These are phyloP conservation scores for Hemisphaericaspora xylofermentans DNA, from an alignment of 1,139 yeast genomes.

Conservation along the genomic window DNA sequence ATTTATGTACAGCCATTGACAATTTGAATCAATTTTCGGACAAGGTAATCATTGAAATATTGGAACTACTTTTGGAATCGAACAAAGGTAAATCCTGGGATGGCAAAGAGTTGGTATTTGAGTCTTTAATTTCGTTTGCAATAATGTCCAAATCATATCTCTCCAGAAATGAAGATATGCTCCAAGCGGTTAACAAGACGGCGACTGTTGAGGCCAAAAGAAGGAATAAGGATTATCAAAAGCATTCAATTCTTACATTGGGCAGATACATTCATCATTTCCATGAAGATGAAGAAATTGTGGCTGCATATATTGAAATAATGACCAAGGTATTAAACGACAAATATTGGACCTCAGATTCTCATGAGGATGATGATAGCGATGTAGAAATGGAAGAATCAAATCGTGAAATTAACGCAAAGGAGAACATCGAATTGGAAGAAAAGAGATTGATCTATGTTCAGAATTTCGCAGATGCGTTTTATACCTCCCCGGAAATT, in stretches of 20 bases:
- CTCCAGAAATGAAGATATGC: conserved; percentile 15
- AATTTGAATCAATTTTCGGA: conserved; percentile 32
- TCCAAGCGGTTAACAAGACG: conserved; percentile 35
- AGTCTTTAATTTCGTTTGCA: conserved; percentile 64
- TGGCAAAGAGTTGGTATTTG: conserved; percentile 77
- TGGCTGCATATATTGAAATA: conserved; percentile 38
- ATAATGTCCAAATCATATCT: conserved; percentile 38
- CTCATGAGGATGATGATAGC: conserved; percentile 27
- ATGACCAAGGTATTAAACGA: conserved; percentile 36
- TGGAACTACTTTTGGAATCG: conserved; percentile 59
- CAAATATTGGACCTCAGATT: conserved; percentile 19
- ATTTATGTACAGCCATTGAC: conserved; percentile 49
- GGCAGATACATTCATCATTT: conserved; percentile 49
- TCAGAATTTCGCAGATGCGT: conserved; percentile 31
- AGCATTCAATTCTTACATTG: conserved; percentile 47
- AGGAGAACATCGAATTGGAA: conserved; percentile 33
- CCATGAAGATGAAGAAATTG: conserved; percentile 39
- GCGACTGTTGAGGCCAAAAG: conserved; percentile 65
- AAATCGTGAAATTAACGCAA: conserved; percentile 25
- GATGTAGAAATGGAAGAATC: conserved; percentile 30
- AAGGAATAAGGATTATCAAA: conserved; percentile 65
- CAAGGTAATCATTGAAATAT: conserved; percentile 34
- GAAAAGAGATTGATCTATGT: conserved; percentile 35
- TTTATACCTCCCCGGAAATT: conserved; percentile 22
- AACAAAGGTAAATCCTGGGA: conserved; percentile 82